Evolutionary conservation across 805 yeast species (phyloP).

Genomic region (Saccharomycopsis schoenii): DNA sequence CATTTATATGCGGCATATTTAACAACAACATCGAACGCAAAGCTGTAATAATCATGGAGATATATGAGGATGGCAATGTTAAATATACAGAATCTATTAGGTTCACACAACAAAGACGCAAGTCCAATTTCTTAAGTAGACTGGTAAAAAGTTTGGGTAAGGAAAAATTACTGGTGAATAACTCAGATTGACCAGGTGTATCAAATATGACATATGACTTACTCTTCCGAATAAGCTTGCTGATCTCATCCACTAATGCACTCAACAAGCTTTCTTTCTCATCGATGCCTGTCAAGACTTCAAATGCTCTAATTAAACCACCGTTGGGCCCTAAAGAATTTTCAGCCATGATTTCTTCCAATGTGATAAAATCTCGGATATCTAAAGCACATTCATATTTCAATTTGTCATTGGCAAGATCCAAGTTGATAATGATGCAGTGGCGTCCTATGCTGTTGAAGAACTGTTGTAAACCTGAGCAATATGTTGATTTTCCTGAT

Average conservation of each 20-base stretch:
- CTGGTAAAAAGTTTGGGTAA: slow-evolving; percentile 55
- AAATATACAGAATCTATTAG: slow-evolving; percentile 75
- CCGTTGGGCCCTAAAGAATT: slow-evolving; percentile 62
- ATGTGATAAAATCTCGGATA: slow-evolving; percentile 44
- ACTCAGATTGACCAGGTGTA: slow-evolving; percentile 94
- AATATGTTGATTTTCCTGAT: slow-evolving; percentile 91
- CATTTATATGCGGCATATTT: slow-evolving; percentile 89
- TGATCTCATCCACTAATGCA: slow-evolving; percentile 46
- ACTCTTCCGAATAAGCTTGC: slow-evolving; percentile 44
- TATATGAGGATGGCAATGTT: slow-evolving; percentile 81
- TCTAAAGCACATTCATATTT: slow-evolving; percentile 48
- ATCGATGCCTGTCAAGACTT: slow-evolving; percentile 28
- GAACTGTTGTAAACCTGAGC: slow-evolving; percentile 87
- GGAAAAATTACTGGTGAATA: slow-evolving; percentile 83
- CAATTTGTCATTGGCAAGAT: slow-evolving; percentile 40
- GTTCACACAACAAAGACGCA: slow-evolving; percentile 77
- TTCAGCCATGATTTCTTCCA: slow-evolving; percentile 52
- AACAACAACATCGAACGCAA: slow-evolving; percentile 87
- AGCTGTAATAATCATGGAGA: slow-evolving; percentile 70
- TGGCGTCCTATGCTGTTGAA: slow-evolving; percentile 90
- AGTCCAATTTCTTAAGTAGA: slow-evolving; percentile 52
- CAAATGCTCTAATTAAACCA: slow-evolving; percentile 82
- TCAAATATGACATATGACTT: slow-evolving; percentile 67
- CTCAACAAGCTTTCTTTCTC: slow-evolving; percentile 46
- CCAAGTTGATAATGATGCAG: slow-evolving; percentile 59